Conservation (phyloP, 1,284 basidiomycete species). For the Ceratobasidium papillatum region DNA sequence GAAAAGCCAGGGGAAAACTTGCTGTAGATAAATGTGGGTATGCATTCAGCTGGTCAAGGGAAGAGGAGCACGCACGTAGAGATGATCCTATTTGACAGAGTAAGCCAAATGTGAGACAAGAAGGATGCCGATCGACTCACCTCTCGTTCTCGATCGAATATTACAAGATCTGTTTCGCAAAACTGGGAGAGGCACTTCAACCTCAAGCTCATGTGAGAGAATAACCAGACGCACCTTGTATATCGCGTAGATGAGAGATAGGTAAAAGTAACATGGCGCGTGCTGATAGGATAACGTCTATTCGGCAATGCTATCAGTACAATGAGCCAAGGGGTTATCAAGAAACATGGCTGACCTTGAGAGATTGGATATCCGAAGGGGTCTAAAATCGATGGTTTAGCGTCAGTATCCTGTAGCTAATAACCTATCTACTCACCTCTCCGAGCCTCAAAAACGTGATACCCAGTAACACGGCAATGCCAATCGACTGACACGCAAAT, state of each 20-base stretch:
- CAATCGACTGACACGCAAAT: conserved; percentile 42
- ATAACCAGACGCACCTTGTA: conserved; percentile 39
- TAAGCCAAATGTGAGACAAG: not conserved
- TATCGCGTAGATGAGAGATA: conserved; percentile 45
- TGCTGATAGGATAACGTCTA: conserved; percentile 45
- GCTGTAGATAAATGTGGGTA: conserved; percentile 44
- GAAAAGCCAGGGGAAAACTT: conserved; percentile 53
- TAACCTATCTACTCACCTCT: conserved; percentile 37
- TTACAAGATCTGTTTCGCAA: conserved; percentile 54
- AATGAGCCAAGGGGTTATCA: conserved; percentile 43
- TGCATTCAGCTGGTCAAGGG: not conserved
- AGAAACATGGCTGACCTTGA: conserved; percentile 48
- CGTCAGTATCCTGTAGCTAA: not conserved
- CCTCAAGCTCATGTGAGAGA: conserved; percentile 22
- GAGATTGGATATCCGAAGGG: conserved; percentile 55
- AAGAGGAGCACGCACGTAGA: conserved; percentile 43
- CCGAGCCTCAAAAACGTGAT: conserved; percentile 47
- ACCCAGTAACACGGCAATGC: conserved; percentile 45
- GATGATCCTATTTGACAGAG: conserved; percentile 41
- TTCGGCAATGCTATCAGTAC: not conserved
- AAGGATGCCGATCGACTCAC: conserved; percentile 45
- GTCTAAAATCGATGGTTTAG: conserved; percentile 45
- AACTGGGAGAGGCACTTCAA: conserved; percentile 53
- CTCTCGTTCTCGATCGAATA: conserved; percentile 61
- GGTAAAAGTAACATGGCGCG: conserved; percentile 52